Percentiles rank a stretch among this genome's conserved stretches.
These are phyloP conservation scores for Penicillium thymicola DNA, from an alignment of 2,329 filamentous ascomycete genomes.

Conservation along the genomic window DNA sequence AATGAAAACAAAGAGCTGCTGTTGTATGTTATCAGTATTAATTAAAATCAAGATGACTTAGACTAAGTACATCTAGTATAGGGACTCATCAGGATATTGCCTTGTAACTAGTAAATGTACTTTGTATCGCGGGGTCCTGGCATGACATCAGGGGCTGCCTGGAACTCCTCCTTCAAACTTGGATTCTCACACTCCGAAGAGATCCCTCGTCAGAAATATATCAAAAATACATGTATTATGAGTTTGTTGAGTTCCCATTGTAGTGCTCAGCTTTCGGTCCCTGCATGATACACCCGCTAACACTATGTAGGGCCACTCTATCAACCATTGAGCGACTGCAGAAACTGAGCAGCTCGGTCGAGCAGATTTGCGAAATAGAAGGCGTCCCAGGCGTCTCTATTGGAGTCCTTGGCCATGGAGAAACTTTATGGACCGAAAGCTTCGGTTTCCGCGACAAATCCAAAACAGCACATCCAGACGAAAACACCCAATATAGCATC, in stretches of 20 bases:
- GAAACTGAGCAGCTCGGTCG: not conserved
- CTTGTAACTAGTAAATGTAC: not conserved
- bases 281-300: not conserved
- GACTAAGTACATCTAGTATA: no score
- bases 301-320: not conserved
- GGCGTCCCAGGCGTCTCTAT: not conserved
- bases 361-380: not conserved
- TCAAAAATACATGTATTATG: not conserved
- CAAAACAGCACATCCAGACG: not conserved
- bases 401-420: not conserved
- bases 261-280: no score
- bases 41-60: no score
- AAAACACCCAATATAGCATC: slow-evolving; percentile 1
- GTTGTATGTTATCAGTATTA: no score
- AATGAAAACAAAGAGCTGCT: no score
- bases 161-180: not conserved
- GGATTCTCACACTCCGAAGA: not conserved
- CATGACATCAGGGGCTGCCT: not conserved
- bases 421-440: not conserved
- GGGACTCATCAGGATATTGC: no score
- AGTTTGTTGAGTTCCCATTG: no score
- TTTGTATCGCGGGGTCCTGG: not conserved
- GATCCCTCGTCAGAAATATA: not conserved
- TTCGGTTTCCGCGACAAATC: not conserved
- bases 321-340: not conserved